Base-by-base conservation (phyloP, 163 green algal genomes). In the Prototheca wickerhamii region DNA sequence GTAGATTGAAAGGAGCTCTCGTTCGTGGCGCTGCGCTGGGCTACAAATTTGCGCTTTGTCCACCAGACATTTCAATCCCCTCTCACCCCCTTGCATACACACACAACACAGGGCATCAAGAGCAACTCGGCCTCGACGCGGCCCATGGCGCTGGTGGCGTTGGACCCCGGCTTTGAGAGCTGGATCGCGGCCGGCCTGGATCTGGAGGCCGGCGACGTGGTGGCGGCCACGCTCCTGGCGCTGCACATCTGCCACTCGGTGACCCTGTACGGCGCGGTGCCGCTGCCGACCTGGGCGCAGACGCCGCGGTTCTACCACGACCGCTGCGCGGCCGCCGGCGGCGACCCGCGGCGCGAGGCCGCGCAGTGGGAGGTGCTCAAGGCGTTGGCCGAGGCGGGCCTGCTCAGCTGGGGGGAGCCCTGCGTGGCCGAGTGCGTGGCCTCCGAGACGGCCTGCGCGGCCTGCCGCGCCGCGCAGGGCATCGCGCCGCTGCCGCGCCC, bases 101-200 rank as follows among this genome's bases (percentile, higher is more conserved):
- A n/a, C n/a, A n/a, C n/a, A n/a, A n/a, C n/a, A n/a, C 55, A 61
- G 55, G 33, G 58, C n/a, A 23, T 63, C 21, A 5, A 34, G 15
- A 10, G 6, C 21, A 63, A 63, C 4, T 6, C 21, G 58, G 17
- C 5, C 6, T 26, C 31, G 58, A 5, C 58, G 8, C 25, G 3
- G 8, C 34, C 58, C 7, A 8, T 21, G 34, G 25, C 30, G 18
- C 7, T 63, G 15, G 4, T 63, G 21, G 26, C 58, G n/a, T 20
- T 63, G 18, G 58, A 63, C 58, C 58, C 58, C 34, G 58, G 10
- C 25, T 63, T 63, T 63, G 58, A 63, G 58, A 21, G 4, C 58
- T 63, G 43, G 20, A 20, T 63, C 34, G 15, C n/a, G 8, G 30
- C 10, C 10, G 42, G 30, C 10, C 12, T 63, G 30, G 26, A 15